Evolutionary conservation across 2,329 filamentous ascomycete species (phyloP), one percentile per base, ranked within the genome.

Genomic region (Akanthomyces uredinophilus): DNA sequence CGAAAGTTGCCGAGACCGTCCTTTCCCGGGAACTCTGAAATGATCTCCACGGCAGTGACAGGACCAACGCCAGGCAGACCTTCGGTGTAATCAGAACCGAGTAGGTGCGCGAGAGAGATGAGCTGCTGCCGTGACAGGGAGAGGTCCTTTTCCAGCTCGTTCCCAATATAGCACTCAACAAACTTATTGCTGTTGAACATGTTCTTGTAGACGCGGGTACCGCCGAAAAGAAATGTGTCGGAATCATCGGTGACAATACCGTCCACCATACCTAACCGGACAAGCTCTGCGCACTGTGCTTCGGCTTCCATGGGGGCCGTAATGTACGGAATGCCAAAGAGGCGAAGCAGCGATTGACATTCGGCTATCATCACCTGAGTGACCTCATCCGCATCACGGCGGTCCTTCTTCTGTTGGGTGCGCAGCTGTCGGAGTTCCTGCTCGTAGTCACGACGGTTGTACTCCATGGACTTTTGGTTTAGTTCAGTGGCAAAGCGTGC

Each of bases 161-260:
- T 81, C 2, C 87, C 78, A 11, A 99, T 83, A 72, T 98, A 99
- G 76, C 95, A 98, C 77, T 99, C 95, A 47, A 99, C 95, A 69
- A 92, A 96, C 73, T 99, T 99, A 74, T 95, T 95, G 69, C 92
- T 89, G 75, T 97, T 99, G 81, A 99, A 99, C 92, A 99, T 96
- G 79, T 99, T 99, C 75, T 99, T 99, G 81, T 99, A 99, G 24
- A 99, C 90, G 20, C 94, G 84, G 0, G 92, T 99, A 43, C 95
- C 96, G 20, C 95, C 96, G 73, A 99, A 99, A 1, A 99, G 83
- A 70, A 99, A 99, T 0, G 89, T 96, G 78, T 99, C 95, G 3
- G 90, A 96, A 72, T 99, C 95, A 70, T 99, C 95, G 0, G 96
- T 99, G 35, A 99, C 93, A 65, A 99, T 96, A 14, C 96, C 95